Conservation (phyloP, 2,329 filamentous ascomycete species). For the Pestalotiopsis sp. region DNA sequence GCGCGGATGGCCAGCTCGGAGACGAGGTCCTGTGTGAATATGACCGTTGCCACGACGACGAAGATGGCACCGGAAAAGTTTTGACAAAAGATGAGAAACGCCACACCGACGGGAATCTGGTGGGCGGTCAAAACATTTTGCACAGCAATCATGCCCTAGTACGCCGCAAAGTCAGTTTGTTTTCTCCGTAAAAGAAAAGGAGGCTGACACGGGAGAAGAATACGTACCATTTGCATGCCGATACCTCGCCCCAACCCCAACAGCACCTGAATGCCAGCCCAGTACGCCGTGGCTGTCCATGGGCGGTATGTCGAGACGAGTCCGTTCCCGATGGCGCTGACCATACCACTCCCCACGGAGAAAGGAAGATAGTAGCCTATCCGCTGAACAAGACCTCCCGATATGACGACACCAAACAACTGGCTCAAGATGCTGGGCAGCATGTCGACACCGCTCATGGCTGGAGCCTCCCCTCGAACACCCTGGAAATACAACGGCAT, state of each 20-base stretch:
- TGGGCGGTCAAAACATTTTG: conserved; percentile 28
- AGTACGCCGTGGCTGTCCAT: conserved; percentile 24
- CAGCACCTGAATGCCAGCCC: conserved; percentile 33
- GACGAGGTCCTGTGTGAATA: conserved; percentile 29
- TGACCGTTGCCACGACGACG: conserved; percentile 29
- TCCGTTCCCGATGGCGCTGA: conserved; percentile 26
- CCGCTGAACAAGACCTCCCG: conserved; percentile 25
- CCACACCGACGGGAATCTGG: conserved; percentile 28
- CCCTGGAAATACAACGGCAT: conserved; percentile 13
- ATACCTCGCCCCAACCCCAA: conserved; percentile 26
- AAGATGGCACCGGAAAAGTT: conserved; percentile 29
- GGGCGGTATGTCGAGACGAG: conserved; percentile 31
- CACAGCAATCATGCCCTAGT: conserved; percentile 27
- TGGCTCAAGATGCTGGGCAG: conserved; percentile 32
- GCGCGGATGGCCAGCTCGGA: conserved; percentile 23
- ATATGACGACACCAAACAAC: conserved; percentile 62
- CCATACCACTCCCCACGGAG: conserved; percentile 24
- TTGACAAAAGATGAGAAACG: conserved; percentile 32
- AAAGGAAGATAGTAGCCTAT: conserved; percentile 32
- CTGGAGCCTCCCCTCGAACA: conserved; percentile 21
- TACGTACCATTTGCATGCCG: conserved; percentile 26
- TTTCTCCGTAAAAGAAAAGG: too few relatives aligned
- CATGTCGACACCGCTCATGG: conserved; percentile 35
- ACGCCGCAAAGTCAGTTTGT: neutral
- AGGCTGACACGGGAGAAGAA: too few relatives aligned